Evolutionary conservation across 139 green algal species (phyloP), one percentile per base, ranked within the genome.

Genomic region (Ostreobium quekettii): DNA sequence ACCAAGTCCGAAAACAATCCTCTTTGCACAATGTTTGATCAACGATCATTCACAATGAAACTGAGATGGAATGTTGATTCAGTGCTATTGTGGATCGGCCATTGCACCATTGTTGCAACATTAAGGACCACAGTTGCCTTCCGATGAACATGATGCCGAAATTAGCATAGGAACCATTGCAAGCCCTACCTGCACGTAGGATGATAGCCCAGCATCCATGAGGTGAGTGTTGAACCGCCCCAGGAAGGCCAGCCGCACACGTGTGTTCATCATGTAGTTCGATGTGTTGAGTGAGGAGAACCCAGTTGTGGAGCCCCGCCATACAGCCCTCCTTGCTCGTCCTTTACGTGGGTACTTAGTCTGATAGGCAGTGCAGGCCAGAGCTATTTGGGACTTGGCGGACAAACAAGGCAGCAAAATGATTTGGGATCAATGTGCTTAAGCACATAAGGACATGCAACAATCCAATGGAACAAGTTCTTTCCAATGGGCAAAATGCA

Each of bases 251-350:
- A 83, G 74, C 49, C 66, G 64, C 1, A 73, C 66, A 48, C 77
- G 67, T 29, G 64, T 28, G 4, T 74, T 66, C 26, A 72, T 11
- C 66, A 73, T 28, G 6, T 61, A 70, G 22, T 80, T 75, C 32
- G 11, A 30, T 36, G 69, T 65, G 47, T 75, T 67, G 32, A 78
- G 72, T 4, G 32, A 4, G 2, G 11, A 35, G 11, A 61, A 3
- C 0, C n/a, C 77, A 29, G 77, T 83, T 33, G 72, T 78, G 56
- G 60, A 70, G 59, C 77, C 77, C 11, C 77, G 70, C 77, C 77
- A 83, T 6, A 78, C 47, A 1, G 63, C 77, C 26, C 69, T 47
- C n/a, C n/a, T n/a, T n/a, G n/a, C n/a, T n/a, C n/a, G n/a, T n/a
- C n/a, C n/a, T n/a, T n/a, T n/a, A n/a, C n/a, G n/a, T n/a, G n/a